Evolutionary conservation across 176 grass and related monocot genomes (phyloP), one percentile per base, ranked within the genome.

Genomic region (Oryza australiensis): DNA sequence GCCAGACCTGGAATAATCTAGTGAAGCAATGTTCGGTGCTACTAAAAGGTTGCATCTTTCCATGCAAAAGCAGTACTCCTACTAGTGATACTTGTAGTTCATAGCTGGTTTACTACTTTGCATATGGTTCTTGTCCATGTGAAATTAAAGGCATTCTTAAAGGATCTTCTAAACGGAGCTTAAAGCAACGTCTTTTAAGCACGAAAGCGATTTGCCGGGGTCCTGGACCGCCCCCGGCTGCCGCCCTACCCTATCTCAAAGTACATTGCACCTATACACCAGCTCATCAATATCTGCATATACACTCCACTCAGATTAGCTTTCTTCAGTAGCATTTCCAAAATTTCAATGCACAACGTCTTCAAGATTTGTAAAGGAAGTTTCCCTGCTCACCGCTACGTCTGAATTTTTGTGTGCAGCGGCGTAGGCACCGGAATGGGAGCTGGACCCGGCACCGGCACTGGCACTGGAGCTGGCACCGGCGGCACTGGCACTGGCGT

Each of bases 61-160:
- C 24, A 71, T 45, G 22, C 38, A 46, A 22, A 27, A 49, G 40
- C 3, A 32, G 12, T 14, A 43, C 0, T 40, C 37, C 37, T 35
- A n/a, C 1, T 12, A 7, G 5, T 28, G 22, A 18, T 18, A 20
- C 16, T 51, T 51, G 18, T 8, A 22, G 55, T 24, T 60, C 55
- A 24, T 60, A 60, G 22, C 22, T 60, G 55, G 49, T 8, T 53
- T 60, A 22, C 49, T 7, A 15, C 5, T 57, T 23, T 24, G 42
- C 18, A 48, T 70, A 22, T 4, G 20, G 34, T 64, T 82, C 13
- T 37, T 63, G 66, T 23, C 80, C 87, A 81, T 89, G 82, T 77
- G 82, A 72, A 72, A 28, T 12, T 9, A 76, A 81, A 64, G 20
- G 30, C 3, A 40, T 80, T 20, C 80, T 64, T 27, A 85, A 16